Evolutionary conservation across 192 early-diverging fungal species (phyloP), one percentile per base, ranked within the genome.

Genomic region (Coemansia sp.): DNA sequence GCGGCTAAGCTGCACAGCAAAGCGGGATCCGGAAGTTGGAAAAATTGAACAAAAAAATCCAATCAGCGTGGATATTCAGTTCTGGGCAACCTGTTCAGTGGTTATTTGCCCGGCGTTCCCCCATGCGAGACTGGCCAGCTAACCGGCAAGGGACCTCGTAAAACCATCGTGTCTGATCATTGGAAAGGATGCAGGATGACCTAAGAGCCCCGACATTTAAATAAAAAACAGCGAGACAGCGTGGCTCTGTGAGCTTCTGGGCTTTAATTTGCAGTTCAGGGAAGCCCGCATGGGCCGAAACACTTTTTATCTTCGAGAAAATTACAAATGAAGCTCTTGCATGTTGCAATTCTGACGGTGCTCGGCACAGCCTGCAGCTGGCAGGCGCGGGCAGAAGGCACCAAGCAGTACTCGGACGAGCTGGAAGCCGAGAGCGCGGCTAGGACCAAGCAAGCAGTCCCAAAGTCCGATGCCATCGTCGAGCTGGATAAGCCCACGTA

Each of bases 131-230:
- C 63, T 60, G 61, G 73, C 73, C 73, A 58, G 63, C 14, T 26
- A 39, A 17, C 41, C 6, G 73, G 73, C 73, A 55, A 50, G 73
- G 73, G 49, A 40, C 43, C 48, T 54, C 42, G 62, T 76, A 76
- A 76, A 76, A 76, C 73, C 73, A 66, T 76, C 59, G 62, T 60
- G 67, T 51, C 59, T 66, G 73, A 76, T 66, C 67, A 21, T 42
- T 63, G 40, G 66, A 67, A 15, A 62, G 54, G 73, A 76, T 56
- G 51, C 51, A 56, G 55, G 67, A 76, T 76, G 73, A 76, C 73
- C 73, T 48, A 50, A 50, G 38, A 50, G 30, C 45, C 46, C 46
- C 57, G 28, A 64, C 51, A 64, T 38, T 5, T 36, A 51, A 15
- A 28, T 12, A 28, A 3, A 53, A 20, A 28, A 21, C 6, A 26